phyloP scores from a whole-genome alignment of 768 basidiomycete genomes.

The Lentinula sp. region DNA sequence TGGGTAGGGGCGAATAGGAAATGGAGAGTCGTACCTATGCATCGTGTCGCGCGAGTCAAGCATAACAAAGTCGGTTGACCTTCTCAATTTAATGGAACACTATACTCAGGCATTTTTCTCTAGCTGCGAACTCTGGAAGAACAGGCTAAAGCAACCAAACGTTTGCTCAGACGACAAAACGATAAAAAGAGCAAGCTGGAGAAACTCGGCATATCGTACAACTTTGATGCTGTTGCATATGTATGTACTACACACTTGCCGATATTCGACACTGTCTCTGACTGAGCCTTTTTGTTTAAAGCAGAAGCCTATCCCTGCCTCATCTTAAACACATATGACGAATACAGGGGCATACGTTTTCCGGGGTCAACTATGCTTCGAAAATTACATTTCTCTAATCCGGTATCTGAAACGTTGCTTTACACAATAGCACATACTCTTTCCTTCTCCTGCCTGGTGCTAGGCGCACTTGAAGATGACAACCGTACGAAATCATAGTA shows the following conservation, averaged over 20 bases:
- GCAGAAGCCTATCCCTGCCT: not conserved
- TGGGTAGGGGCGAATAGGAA: constrained; percentile 98
- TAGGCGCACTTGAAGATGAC: no score
- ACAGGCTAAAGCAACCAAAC: constrained; percentile 54
- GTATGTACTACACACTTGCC: constrained; percentile 38
- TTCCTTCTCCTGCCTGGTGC: no score
- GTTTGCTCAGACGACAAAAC: constrained; percentile 72
- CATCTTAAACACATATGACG: not conserved
- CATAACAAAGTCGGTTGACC: constrained; percentile 73
- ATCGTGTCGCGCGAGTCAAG: constrained; percentile 60
- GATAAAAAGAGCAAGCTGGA: constrained; percentile 74
- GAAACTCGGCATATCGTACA: constrained; percentile 81
- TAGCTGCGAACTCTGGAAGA: constrained; percentile 73
- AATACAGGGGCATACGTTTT: no score
- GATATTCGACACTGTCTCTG: not conserved
- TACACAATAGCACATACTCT: no score
- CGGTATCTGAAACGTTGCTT: no score
- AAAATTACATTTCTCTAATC: no score
- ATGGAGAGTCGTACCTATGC: constrained; percentile 73
- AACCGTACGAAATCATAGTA: no score
- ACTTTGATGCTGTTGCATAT: constrained; percentile 77
- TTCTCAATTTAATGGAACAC: not conserved
- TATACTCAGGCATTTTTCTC: not conserved
- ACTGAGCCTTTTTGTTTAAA: not conserved
- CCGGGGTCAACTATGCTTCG: no score